Evolutionary conservation across 495 filamentous ascomycete species (phyloP), one percentile per base, ranked within the genome.

Genomic region (Hypoxylon perforatum): DNA sequence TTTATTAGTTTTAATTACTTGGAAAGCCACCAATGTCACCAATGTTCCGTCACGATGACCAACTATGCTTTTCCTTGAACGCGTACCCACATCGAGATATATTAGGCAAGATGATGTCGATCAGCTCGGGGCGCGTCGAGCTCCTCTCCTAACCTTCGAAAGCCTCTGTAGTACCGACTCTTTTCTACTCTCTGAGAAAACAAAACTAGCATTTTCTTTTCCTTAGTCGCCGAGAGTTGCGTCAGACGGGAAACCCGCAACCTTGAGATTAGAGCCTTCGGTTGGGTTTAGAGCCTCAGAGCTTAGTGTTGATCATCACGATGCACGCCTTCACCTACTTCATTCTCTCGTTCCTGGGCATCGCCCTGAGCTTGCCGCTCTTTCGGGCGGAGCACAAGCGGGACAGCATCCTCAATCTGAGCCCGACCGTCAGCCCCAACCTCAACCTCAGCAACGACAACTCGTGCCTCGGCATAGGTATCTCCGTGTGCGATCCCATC

Each of bases 401-500:
- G 56, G 18, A 21, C 6, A 22, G 28, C 6, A 22, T 65, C 30
- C 57, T 70, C 57, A 57, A 54, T 30, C n/a, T 65, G 22, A 65
- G 61, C 53, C 67, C 67, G 3, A 22, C 52, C 35, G 3, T 70
- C 38, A 35, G 54, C 51, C 61, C 58, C 22, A 53, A 47, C 3
- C 28, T 62, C 10, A 10, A 33, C 8, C 35, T 58, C 22, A 38
- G 25, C 30, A 70, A 65, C 15, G 51, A 61, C n/a, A 70, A 70
- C 39, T 70, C 67, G 6, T 67, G 64, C 45, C 56, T 75, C 33
- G 64, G 74, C 19, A 14, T 73, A 25, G 74, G 74, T 15, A 57
- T 75, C 33, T 70, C 67, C 7, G 74, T 72, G 1, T 76, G 74
- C 48, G 71, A 76, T 45, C 74, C 74, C 35, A 73, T 76, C 48